Evolutionary conservation across 139 green algal genomes (phyloP).

Genomic region (Closterium sp.): DNA sequence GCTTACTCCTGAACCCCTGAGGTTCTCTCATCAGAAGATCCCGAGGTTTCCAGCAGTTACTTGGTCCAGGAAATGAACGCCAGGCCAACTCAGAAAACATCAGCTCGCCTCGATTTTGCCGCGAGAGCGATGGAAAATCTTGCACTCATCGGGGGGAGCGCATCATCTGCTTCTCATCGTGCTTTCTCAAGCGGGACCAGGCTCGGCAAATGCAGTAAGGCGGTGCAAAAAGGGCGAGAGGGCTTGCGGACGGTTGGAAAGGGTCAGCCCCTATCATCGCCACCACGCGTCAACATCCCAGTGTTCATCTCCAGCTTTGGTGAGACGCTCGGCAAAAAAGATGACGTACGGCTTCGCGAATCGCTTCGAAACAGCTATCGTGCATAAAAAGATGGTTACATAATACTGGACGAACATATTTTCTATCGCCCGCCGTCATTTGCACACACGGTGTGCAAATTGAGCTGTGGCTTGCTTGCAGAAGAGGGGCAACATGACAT

Average conservation of each 20-base stretch:
- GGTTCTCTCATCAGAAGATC: background rate
- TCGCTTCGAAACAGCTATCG: background rate
- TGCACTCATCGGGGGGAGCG: background rate
- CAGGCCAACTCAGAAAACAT: too few relatives aligned
- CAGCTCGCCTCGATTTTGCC: background rate
- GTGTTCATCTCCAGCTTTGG: background rate
- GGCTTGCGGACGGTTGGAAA: background rate
- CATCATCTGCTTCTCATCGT: too few relatives aligned
- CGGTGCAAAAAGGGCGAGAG: background rate
- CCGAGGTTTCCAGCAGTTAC: background rate
- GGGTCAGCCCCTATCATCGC: background rate
- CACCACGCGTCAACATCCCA: background rate
- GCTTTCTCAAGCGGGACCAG: background rate
- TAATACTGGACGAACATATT: background rate
- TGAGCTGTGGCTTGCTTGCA: background rate
- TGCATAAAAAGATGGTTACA: background rate
- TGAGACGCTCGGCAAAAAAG: background rate
- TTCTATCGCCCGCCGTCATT: background rate
- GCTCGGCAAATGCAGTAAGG: too few relatives aligned
- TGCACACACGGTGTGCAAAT: background rate
- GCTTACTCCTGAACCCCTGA: background rate
- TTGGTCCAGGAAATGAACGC: too few relatives aligned
- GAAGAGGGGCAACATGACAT: background rate
- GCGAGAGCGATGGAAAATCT: background rate
- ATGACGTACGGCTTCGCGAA: background rate